Percentiles rank a stretch among this genome's conserved stretches.
phyloP scores from a whole-genome alignment of 129 eudicot species.

The Tagetes erecta region DNA sequence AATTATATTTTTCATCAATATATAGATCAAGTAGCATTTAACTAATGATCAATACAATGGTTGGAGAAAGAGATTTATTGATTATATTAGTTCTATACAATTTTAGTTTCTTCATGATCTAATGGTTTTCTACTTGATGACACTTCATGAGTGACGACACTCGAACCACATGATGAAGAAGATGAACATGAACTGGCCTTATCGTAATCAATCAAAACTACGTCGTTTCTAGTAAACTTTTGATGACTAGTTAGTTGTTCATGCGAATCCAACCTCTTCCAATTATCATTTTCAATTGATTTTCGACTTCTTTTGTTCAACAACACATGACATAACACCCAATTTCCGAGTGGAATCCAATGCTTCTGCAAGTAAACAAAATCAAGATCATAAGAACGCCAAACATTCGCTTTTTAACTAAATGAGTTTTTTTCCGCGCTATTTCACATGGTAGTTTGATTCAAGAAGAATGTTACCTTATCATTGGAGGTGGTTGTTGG shows the following conservation, averaged over 20 bases:
- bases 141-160: constrained; percentile 39
- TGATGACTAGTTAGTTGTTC: constrained; percentile 1
- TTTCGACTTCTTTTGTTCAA: constrained; percentile 43
- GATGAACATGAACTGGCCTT: constrained; percentile 32
- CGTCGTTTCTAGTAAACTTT: background rate
- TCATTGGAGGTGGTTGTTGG: constrained; percentile 29
- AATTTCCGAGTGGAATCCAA: constrained; percentile 56
- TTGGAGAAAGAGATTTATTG: background rate
- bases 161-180: constrained; percentile 42
- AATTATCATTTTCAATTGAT: constrained; percentile 9
- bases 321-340: constrained; percentile 76
- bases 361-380: constrained; percentile 41
- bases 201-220: constrained; percentile 1
- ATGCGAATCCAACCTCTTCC: constrained; percentile 1
- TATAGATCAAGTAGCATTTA: background rate
- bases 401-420: background rate
- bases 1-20: background rate
- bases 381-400: background rate
- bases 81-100: constrained; percentile 11
- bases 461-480: constrained; percentile 26
- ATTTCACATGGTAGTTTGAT: background rate
- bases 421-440: background rate
- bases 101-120: constrained; percentile 28
- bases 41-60: background rate
- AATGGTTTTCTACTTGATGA: constrained; percentile 38